Evolutionary conservation across 495 filamentous ascomycete species (phyloP).

Genomic region (Neurospora tetraspora): DNA sequence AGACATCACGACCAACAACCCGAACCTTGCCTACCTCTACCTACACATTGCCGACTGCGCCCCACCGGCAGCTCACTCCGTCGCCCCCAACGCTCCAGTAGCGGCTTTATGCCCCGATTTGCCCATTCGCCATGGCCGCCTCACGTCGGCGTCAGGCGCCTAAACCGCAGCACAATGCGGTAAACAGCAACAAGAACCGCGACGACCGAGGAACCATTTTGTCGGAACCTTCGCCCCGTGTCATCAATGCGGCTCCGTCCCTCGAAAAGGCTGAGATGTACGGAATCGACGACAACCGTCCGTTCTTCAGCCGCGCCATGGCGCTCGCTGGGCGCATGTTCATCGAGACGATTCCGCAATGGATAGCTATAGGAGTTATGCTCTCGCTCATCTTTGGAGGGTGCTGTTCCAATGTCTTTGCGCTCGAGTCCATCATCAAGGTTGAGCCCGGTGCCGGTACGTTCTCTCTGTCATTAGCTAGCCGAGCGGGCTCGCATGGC

Average conservation of each 20-base stretch:
- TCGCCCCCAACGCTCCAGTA: background rate
- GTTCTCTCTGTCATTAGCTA: constrained; percentile 1
- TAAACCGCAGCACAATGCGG: constrained; percentile 24
- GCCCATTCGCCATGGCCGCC: constrained; percentile 22
- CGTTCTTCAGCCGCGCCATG: constrained; percentile 43
- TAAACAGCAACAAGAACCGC: constrained; percentile 22
- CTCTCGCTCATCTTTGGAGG: constrained; percentile 89
- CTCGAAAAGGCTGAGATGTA: constrained; percentile 47
- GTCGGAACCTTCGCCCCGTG: constrained; percentile 30
- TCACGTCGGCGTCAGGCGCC: constrained; percentile 24
- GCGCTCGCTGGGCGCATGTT: constrained; percentile 44
- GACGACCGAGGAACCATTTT: constrained; percentile 20
- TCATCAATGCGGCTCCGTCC: constrained; percentile 46
- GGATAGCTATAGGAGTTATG: constrained; percentile 61
- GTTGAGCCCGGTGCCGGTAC: constrained; percentile 53
- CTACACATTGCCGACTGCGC: background rate
- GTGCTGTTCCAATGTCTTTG: constrained; percentile 97
- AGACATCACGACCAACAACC: background rate
- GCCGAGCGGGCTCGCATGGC: background rate
- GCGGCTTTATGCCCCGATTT: constrained; percentile 11
- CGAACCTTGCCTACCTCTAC: background rate
- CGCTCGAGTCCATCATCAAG: constrained; percentile 93
- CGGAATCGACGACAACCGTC: constrained; percentile 45
- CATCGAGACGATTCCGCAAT: constrained; percentile 54
- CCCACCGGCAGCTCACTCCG: background rate